Evolutionary conservation across 768 basidiomycete genomes (phyloP), one percentile per base, ranked within the genome.

Genomic region (Russula abietina): DNA sequence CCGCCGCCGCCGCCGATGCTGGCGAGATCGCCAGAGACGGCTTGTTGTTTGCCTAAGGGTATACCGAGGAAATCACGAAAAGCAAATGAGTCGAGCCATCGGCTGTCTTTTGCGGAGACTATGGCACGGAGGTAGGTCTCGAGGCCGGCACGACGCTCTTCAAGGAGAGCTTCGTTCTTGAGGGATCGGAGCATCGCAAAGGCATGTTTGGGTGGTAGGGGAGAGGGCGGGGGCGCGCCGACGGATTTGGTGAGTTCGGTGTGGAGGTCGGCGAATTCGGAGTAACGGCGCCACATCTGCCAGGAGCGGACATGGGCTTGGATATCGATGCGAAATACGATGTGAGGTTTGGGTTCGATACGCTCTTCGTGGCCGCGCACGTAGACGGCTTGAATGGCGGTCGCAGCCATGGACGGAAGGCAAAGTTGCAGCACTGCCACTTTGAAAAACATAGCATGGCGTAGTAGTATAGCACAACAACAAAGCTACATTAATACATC

Each of bases 241-340:
- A 83, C 83, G n/a, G 86, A 82, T 71, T 88, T 87, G 30, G 81
- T 81, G 69, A 97, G 83, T 69, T 94, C 89, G 9, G 82, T 81
- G 73, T 95, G 83, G 8, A 98, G 84, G 69, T 91, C 86, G 71
- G 83, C 86, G 75, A 98, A 98, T 75, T 97, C 93, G 48, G 92
- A 94, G 77, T 98, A 98, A 55, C 96, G 89, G 61, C 89, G 80
- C 85, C 89, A 91, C 81, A 97, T 90, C 61, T 88, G 84, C 94
- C 95, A 98, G 71, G 91, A 88, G 64, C 91, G 87, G 32, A 93
- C 90, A 59, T 91, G 86, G 7, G 93, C 93, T 68, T 89, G 85
- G 68, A 98, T 86, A 70, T 87, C 82, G 72, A 96, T 89, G 65
- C 80, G 80, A 76, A 88, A 96, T 69, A 89, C 91, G 60, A 81